Evolutionary conservation across 2,329 filamentous ascomycete species (phyloP).

Genomic region (Trichophyton benhamiae): DNA sequence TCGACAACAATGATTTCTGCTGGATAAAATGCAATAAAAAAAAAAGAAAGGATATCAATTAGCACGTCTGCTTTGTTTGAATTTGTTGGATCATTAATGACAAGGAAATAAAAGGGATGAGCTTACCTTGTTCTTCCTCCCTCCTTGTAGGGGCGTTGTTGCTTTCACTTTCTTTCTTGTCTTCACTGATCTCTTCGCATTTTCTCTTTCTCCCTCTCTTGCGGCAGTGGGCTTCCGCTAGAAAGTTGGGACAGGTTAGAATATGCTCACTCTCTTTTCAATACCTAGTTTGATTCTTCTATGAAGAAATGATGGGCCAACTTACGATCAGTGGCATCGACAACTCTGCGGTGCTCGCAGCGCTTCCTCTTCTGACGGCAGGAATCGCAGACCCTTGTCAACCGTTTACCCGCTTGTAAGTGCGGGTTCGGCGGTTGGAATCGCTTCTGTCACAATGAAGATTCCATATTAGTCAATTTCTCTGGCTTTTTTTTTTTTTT

Average conservation of each 20-base stretch:
- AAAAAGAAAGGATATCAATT: background rate
- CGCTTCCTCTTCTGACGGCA: conserved; percentile 16
- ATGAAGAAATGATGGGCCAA: background rate
- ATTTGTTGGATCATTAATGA: background rate
- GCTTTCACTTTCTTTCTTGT: background rate
- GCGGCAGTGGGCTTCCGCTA: conserved; percentile 9
- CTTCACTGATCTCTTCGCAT: background rate
- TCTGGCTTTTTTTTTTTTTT: background rate
- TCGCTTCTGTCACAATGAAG: conserved; percentile 10
- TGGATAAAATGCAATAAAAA: too few species aligned
- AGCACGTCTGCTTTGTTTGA: background rate
- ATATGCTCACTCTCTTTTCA: background rate
- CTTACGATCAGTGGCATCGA: conserved; percentile 16
- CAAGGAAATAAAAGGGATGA: background rate
- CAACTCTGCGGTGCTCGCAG: conserved; percentile 16
- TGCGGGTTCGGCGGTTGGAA: conserved; percentile 15
- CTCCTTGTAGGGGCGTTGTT: background rate
- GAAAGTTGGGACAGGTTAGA: background rate
- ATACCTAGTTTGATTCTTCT: background rate
- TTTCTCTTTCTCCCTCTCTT: conserved; percentile 8
- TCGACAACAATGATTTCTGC: background rate
- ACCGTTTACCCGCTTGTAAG: conserved; percentile 14
- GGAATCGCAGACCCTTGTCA: conserved; percentile 15
- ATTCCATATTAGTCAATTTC: background rate
- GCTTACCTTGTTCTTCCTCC: background rate